Percentiles rank a stretch among this genome's conserved stretches.
phyloP scores from a whole-genome alignment of 306 rosid genomes.

The Macrotyloma uniflorum region DNA sequence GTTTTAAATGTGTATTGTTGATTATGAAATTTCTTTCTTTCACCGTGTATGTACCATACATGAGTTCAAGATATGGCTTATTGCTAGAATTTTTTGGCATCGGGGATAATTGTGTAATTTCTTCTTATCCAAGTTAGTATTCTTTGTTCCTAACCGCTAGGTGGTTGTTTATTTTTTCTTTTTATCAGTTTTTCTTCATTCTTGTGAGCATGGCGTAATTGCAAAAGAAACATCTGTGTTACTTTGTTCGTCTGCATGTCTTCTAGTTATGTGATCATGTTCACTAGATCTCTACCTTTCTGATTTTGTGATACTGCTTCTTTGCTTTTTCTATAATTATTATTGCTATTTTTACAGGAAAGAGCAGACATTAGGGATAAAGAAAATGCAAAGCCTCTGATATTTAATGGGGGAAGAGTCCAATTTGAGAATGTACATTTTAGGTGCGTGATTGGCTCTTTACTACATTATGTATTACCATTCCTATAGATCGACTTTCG shows the following conservation, averaged over 20 bases:
- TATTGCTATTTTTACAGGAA: slow-evolving; percentile 56
- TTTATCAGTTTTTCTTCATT: slow-evolving; percentile 2
- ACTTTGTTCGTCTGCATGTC: neutral
- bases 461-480: slow-evolving; percentile 11
- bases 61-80: neutral
- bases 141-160: neutral
- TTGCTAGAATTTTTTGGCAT: neutral
- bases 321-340: slow-evolving; percentile 6
- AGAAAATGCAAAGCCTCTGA: slow-evolving; percentile 69
- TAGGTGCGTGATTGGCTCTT: slow-evolving; percentile 56
- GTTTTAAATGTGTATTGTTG: neutral
- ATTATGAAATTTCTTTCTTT: slow-evolving; percentile 29
- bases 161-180: slow-evolving; percentile 9
- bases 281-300: slow-evolving; percentile 25
- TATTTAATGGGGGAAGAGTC: slow-evolving; percentile 70
- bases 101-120: slow-evolving; percentile 7
- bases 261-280: slow-evolving; percentile 18
- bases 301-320: slow-evolving; percentile 6
- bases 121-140: slow-evolving; percentile 19
- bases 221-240: neutral
- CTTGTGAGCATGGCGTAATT: neutral
- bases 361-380: slow-evolving; percentile 75
- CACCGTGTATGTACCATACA: neutral
- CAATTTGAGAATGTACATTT: slow-evolving; percentile 79
- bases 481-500: slow-evolving; percentile 33